phyloP scores from a whole-genome alignment of 768 basidiomycete genomes.

The Auricularia cornea region DNA sequence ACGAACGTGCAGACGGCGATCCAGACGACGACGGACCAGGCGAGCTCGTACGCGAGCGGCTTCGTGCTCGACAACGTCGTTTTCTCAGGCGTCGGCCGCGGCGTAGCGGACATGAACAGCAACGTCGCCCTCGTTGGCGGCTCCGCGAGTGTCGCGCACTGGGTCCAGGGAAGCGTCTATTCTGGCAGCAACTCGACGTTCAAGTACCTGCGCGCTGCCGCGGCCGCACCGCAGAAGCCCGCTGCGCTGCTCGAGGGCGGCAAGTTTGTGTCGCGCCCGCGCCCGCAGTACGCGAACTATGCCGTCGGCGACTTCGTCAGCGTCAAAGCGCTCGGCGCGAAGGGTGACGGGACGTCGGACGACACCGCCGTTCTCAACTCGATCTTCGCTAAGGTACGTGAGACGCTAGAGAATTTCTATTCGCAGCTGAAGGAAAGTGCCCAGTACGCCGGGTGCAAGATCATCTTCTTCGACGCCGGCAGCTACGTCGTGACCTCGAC shows the following conservation, averaged over 20 bases:
- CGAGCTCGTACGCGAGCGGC: conserved; percentile 36
- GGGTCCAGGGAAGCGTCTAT: conserved; percentile 74
- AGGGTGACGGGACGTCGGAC: conserved; percentile 57
- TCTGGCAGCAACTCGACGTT: conserved; percentile 37
- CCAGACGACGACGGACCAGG: neutral
- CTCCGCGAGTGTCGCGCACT: conserved; percentile 42
- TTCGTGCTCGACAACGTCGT: conserved; percentile 44
- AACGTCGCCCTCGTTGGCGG: neutral
- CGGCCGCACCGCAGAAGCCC: conserved; percentile 46
- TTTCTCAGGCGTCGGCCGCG: conserved; percentile 33
- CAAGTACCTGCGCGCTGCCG: conserved; percentile 42
- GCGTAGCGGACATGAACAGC: conserved; percentile 1
- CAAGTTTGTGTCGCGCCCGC: conserved; percentile 4
- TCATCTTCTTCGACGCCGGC: conserved; percentile 69
- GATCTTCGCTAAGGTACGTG: neutral
- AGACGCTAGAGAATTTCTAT: neutral
- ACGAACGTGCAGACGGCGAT: neutral
- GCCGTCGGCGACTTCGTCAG: conserved; percentile 60
- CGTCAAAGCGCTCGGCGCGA: conserved; percentile 50
- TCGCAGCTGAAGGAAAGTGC: neutral
- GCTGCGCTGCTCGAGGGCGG: conserved; percentile 42
- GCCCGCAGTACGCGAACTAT: conserved; percentile 42
- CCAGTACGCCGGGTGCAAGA: conserved; percentile 60
- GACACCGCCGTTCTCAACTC: conserved; percentile 73
- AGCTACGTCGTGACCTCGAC: conserved; percentile 49